Evolutionary conservation across 176 grass and related monocot genomes (phyloP).

Genomic region (Puya raimondii): DNA sequence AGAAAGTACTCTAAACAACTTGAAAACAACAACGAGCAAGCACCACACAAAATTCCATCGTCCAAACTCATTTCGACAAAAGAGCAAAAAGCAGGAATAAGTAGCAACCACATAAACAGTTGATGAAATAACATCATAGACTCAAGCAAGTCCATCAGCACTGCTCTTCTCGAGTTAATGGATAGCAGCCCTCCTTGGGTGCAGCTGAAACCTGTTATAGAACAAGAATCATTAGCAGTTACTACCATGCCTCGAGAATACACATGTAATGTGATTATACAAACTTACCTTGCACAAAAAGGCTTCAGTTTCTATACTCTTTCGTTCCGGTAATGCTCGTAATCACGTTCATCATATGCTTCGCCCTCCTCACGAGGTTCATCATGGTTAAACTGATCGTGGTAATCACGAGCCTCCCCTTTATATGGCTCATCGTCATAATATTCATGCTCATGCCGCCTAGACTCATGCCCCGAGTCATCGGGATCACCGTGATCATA

Average conservation of each 20-base stretch:
- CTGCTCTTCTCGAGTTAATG: background rate
- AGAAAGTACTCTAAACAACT: background rate
- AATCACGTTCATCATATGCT: conserved; percentile 48
- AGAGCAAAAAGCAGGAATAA: background rate
- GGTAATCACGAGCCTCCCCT: conserved; percentile 13
- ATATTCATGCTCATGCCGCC: conserved; percentile 31
- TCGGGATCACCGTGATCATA: conserved; percentile 38
- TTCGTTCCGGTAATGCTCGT: conserved; percentile 31
- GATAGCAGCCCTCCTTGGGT: background rate
- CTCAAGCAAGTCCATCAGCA: background rate
- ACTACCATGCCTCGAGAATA: background rate
- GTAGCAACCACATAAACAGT: background rate
- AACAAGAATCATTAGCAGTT: background rate
- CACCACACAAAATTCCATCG: background rate
- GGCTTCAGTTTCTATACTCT: conserved; percentile 24
- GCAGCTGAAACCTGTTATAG: background rate
- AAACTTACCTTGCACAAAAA: background rate
- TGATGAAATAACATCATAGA: conserved; percentile 17
- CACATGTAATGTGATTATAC: background rate
- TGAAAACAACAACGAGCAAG: background rate
- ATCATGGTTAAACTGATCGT: conserved; percentile 19
- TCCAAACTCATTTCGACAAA: background rate
- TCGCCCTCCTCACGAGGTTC: conserved; percentile 60
- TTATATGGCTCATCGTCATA: conserved; percentile 18
- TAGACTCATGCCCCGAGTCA: conserved; percentile 31